Conservation (phyloP, 1,139 yeast genomes). For the Taiozyma sp. region DNA sequence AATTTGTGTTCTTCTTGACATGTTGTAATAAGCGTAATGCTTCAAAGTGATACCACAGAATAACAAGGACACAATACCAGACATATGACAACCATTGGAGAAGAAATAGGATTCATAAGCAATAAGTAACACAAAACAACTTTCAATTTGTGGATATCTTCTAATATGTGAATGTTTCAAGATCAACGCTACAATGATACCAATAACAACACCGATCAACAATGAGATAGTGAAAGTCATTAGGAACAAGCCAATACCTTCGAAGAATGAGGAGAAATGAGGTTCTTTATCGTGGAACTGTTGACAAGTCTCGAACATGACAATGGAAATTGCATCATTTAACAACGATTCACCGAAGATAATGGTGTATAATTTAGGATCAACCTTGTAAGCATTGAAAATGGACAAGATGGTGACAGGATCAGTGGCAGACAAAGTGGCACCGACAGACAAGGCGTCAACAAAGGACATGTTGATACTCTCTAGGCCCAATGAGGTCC, state of each 20-base stretch:
- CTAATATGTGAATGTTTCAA: constrained; percentile 91
- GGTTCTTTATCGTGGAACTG: constrained; percentile 88
- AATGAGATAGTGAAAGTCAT: constrained; percentile 94
- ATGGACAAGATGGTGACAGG: constrained; percentile 97
- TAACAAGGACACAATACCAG: constrained; percentile 91
- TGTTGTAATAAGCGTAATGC: constrained; percentile 94
- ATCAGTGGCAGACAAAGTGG: constrained; percentile 96
- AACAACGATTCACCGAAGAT: constrained; percentile 94
- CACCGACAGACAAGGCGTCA: constrained; percentile 96
- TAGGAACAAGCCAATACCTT: constrained; percentile 90
- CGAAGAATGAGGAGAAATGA: constrained; percentile 72
- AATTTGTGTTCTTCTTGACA: constrained; percentile 96
- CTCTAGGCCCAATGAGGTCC: constrained; percentile 92
- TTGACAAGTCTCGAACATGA: constrained; percentile 98
- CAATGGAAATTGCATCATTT: constrained; percentile 97
- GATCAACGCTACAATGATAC: constrained; percentile 83
- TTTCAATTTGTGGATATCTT: constrained; percentile 93
- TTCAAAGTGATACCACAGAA: constrained; percentile 96
- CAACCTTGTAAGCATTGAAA: constrained; percentile 96
- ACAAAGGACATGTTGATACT: constrained; percentile 86
- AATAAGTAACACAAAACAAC: constrained; percentile 83
- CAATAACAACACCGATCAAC: constrained; percentile 83
- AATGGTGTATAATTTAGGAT: constrained; percentile 93
- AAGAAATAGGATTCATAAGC: constrained; percentile 97
- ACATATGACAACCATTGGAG: constrained; percentile 98